Conservation (phyloP, 352 stramenopile genomes). For the Phytophthora tentaculata region DNA sequence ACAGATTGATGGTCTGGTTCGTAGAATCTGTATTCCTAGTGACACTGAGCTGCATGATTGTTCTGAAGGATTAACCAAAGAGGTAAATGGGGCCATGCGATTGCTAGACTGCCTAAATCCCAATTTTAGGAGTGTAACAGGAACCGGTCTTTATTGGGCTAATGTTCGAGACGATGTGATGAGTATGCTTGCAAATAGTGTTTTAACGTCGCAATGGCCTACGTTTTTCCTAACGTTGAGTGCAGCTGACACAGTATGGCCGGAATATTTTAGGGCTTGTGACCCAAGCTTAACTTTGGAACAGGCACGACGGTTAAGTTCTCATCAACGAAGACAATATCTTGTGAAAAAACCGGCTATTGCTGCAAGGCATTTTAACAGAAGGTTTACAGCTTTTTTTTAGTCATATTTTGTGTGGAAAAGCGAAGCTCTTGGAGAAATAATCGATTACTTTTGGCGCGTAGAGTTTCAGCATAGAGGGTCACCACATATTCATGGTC, state of each 20-base stretch:
- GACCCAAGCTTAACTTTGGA: constrained; percentile 8
- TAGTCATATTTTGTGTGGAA: constrained; percentile 1
- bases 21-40: neutral
- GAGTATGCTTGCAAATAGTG: constrained; percentile 4
- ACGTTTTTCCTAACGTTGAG: constrained; percentile 34
- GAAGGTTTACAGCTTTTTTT: constrained; percentile 36
- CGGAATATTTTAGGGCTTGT: constrained; percentile 30
- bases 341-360: constrained; percentile 28
- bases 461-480: constrained; percentile 30
- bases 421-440: constrained; percentile 15
- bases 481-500: constrained; percentile 32
- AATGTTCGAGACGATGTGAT: constrained; percentile 6
- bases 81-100: neutral
- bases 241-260: constrained; percentile 32
- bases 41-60: neutral
- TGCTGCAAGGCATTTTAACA: constrained; percentile 23
- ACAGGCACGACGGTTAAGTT: neutral
- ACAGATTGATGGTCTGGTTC: neutral
- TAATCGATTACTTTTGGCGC: constrained; percentile 32
- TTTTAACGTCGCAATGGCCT: constrained; percentile 7
- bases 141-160: neutral
- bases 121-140: constrained; percentile 1
- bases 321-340: neutral
- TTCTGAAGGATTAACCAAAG: neutral
- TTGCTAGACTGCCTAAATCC: constrained; percentile 1